These are phyloP conservation scores for Rhizopogon rudus DNA, from an alignment of 768 basidiomycete genomes.

Conservation along the genomic window DNA sequence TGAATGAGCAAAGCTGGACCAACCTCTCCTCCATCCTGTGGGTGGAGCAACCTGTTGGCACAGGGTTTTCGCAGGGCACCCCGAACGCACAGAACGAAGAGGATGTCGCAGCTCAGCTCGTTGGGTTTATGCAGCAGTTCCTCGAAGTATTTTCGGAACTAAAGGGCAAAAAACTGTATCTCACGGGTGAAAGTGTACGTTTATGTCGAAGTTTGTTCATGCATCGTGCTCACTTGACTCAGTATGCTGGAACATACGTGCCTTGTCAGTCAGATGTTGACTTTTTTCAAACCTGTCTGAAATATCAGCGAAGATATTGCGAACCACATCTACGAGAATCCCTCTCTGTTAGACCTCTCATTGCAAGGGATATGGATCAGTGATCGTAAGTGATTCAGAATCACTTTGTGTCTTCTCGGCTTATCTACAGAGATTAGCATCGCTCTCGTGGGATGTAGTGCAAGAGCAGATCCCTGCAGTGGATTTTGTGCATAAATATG, in stretches of 20 bases:
- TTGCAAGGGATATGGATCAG: constrained; percentile 70
- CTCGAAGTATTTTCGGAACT: constrained; percentile 69
- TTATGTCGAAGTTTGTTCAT: not conserved
- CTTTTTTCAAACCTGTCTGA: not conserved
- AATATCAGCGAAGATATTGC: constrained; percentile 52
- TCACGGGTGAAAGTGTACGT: constrained; percentile 73
- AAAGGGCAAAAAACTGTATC: constrained; percentile 65
- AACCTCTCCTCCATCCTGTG: constrained; percentile 71
- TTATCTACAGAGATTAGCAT: constrained; percentile 30
- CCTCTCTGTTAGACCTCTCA: constrained; percentile 44
- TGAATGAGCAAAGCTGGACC: constrained; percentile 72
- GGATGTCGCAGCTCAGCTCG: constrained; percentile 50
- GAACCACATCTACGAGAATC: constrained; percentile 64
- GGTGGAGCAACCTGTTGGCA: constrained; percentile 79
- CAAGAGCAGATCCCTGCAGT: constrained; percentile 70
- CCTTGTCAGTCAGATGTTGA: constrained; percentile 36
- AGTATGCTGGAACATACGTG: constrained; percentile 75
- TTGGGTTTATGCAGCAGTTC: constrained; percentile 68
- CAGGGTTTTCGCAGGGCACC: constrained; percentile 68
- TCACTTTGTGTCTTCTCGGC: not conserved
- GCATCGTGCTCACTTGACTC: not conserved
- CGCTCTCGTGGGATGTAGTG: constrained; percentile 57
- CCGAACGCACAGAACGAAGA: constrained; percentile 58
- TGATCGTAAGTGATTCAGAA: constrained; percentile 48
- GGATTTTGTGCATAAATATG: constrained; percentile 67